Base-by-base conservation (phyloP, 73 alveolate species). In the Paramecium tetraurelia region DNA sequence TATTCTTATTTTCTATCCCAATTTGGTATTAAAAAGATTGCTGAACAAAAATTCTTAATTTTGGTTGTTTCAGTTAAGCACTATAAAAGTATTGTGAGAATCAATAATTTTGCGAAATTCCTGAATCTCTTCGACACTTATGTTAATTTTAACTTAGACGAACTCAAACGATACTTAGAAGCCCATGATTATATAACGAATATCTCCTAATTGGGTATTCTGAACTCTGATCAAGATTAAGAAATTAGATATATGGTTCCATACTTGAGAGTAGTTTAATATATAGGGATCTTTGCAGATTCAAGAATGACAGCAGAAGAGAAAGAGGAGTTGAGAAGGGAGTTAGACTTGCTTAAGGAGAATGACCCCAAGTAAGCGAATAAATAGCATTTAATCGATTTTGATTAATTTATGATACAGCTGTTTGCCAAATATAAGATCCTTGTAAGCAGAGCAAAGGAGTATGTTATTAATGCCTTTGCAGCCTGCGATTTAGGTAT, bases 401-500 rank as follows among this genome's bases (percentile, higher is more conserved):
- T 89, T 89, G 94, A 89, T 44, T 41, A 70, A 18, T 89, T 71
- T 70, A 70, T 89, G 83, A 89, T 70, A 33, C 40, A 69, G 14
- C 16, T 89, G 57, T 71, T 89, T 20, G 94, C 84, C 3, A 89
- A 89, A 33, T 89, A 89, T 50, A 89, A 83, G 31, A 70, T 70
- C 7, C 27, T 89, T 8, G 94, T 89, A 11, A 89, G 87, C 46
- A 69, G 94, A 33, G 94, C 94, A 12, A 89, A 89, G 11, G 88
- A 77, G 27, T 89, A 89, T 50, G 94, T 89, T 7, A 89, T 89
- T 0, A 89, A 89, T 89, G 94, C 94, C 14, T 89, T 89, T 71
- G 94, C 94, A 20, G 94, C 94, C 41, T 89, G 92, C 16, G 94
- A 89, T 72, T 89, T 70, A 75, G 87, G 87, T 75, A 48, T 16